Base-by-base conservation (phyloP, 371 early-diverging fungal genomes). In the Actinomucor elegans region DNA sequence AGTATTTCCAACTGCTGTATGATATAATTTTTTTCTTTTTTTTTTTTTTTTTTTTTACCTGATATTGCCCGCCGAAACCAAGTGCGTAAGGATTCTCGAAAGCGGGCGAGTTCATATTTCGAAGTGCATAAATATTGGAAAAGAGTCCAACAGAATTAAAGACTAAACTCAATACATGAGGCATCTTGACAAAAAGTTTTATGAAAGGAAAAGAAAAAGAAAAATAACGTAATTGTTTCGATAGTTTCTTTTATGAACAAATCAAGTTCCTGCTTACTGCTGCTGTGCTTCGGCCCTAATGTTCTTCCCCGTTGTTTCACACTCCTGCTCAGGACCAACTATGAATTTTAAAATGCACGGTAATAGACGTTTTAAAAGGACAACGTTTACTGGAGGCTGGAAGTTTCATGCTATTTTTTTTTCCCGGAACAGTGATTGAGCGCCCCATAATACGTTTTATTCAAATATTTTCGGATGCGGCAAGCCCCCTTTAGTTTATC, bases 21-120 rank as follows among this genome's bases (percentile, higher is more conserved):
- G n/a, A n/a, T n/a, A n/a, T n/a, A n/a, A n/a, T n/a, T n/a, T n/a
- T n/a, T n/a, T n/a, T n/a, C n/a, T n/a, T n/a, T n/a, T n/a, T n/a
- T n/a, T n/a, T n/a, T n/a, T 20, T 36, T n/a, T n/a, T 20, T 26
- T 45, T 3, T 2, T n/a, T 31, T 49, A 69, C 75, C 60, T 75
- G 75, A 56, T 64, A 75, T 24, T 71, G 71, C 20, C 75, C 75
- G 28, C 75, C 75, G 49, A 71, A 75, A 5, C 75, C 75, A 3
- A 57, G 44, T 17, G 69, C 64, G 50, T 61, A 66, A 5, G 69
- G 75, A 33, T 75, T 71, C n/a, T 58, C 59, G 54, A 69, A 69
- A 1, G 55, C 56, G 41, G 45, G n/a, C 5, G 55, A 63, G 48
- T 73, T 49, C 12, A 67, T 64, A 40, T 54, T 37, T 40, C 61